Evolutionary conservation across 2,329 filamentous ascomycete genomes (phyloP).

Genomic region (Tolypocladium paradoxum): DNA sequence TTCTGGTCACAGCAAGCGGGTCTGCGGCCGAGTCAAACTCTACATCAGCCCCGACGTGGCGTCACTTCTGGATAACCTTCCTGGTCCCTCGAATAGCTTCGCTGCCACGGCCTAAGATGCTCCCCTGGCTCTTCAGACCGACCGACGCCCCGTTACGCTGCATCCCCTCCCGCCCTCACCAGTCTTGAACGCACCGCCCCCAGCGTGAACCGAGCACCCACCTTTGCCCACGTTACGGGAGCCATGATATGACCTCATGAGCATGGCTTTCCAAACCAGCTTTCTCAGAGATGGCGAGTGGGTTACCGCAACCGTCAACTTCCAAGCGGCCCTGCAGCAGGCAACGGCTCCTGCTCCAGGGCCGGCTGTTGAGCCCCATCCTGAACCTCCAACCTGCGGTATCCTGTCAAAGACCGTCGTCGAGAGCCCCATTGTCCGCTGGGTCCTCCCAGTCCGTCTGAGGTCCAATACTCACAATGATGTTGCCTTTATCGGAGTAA

Average conservation of each 20-base stretch:
- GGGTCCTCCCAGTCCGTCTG: conserved; percentile 70
- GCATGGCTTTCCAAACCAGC: conserved; percentile 41
- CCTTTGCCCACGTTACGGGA: not conserved
- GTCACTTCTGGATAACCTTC: not conserved
- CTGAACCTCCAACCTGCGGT: conserved; percentile 47
- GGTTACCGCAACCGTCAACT: conserved; percentile 41
- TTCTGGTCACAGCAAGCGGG: not conserved
- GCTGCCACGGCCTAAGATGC: not conserved
- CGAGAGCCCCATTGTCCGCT: conserved; percentile 63
- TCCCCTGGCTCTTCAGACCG: not conserved
- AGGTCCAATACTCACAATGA: conserved; percentile 63
- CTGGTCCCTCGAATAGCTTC: too few relatives aligned
- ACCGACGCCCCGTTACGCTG: not conserved
- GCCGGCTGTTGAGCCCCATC: conserved; percentile 16
- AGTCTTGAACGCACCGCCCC: not conserved
- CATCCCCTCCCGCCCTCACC: not conserved
- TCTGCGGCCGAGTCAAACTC: not conserved
- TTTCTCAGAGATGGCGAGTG: conserved; percentile 44
- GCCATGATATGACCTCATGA: conserved; percentile 12
- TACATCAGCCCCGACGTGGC: not conserved
- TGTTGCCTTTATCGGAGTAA: conserved; percentile 73
- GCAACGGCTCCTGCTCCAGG: conserved; percentile 21
- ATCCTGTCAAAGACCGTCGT: conserved; percentile 70
- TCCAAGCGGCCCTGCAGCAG: conserved; percentile 28
- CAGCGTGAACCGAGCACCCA: not conserved